Base-by-base conservation (phyloP, 345 rosid species). In the Hypericum perforatum region DNA sequence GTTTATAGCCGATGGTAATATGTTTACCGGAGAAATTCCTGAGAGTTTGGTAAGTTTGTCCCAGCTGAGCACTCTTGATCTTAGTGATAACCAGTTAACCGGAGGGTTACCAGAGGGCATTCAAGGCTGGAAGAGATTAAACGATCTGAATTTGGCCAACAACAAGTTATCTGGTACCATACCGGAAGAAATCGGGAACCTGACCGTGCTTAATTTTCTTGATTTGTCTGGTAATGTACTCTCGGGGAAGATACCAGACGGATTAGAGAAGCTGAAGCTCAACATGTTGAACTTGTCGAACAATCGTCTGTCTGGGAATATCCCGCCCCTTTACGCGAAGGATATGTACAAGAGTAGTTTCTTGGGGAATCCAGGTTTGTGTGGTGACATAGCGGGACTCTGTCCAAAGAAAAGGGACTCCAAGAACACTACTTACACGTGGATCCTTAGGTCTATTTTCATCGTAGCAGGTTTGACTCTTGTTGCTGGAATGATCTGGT, bases 171-270 rank as follows among this genome's bases (percentile, higher is more conserved):
- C 95, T 29, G 94, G 96, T 37, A 22, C 63, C 39, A 85, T 92
- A 49, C 86, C 96, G 6, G 39, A 38, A 47, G 89, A 81, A 42
- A 69, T 88, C 1, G 96, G 96, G 49, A 63, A 53, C 57, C 75
- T 92, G 71, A 72, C 76, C 0, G 89, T 78, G 63, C 88, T 92
- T 15, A 92, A 87, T 62, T 87, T 87, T 63, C 95, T 92, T 16
- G 95, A 92, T 66, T 94, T 92, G 37, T 87, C 98, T 0, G 69
- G 67, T 39, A 92, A 92, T 69, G 42, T 39, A 3, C 73, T 92
- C 43, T 74, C 88, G 2, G 98, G 96, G 45, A 69, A 65, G 12
- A 71, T 92, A 53, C 96, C 98, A 5, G 0, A 43, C 4, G 81
- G 77, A 45, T 49, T 92, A 65, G 90, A 85, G 79, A 76, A 83